Conservation (phyloP, 768 basidiomycete species). For the Pisolithus microcarpus region DNA sequence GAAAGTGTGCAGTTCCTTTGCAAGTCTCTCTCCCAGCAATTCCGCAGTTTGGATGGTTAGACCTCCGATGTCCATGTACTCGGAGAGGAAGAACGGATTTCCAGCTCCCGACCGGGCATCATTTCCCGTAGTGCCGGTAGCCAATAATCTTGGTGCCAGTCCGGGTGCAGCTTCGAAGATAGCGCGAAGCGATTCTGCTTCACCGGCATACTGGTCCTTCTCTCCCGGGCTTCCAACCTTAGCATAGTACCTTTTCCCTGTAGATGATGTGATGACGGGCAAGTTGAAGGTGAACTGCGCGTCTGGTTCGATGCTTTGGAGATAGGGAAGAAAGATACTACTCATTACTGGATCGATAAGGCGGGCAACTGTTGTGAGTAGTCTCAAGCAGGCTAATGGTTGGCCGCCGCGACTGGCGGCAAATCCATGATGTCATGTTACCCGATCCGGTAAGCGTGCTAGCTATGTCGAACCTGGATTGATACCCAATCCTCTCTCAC, state of each 20-base stretch:
- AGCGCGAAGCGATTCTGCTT: conserved; percentile 59
- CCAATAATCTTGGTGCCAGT: conserved; percentile 52
- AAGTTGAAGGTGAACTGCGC: conserved; percentile 39
- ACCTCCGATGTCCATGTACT: conserved; percentile 55
- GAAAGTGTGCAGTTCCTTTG: conserved; percentile 56
- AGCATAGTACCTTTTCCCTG: conserved; percentile 52
- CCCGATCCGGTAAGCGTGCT: too few species aligned
- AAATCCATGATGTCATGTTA: too few species aligned
- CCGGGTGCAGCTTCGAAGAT: conserved; percentile 62
- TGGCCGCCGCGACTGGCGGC: too few species aligned
- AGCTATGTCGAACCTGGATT: too few species aligned
- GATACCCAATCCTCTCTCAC: too few species aligned
- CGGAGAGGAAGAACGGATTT: conserved; percentile 62
- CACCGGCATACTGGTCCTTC: conserved; percentile 59
- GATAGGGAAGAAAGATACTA: conserved; percentile 34
- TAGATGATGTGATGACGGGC: conserved; percentile 49
- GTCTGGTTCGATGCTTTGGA: conserved; percentile 44
- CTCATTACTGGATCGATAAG: neutral
- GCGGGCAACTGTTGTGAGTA: conserved; percentile 15
- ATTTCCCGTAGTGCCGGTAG: conserved; percentile 33
- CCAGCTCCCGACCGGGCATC: conserved; percentile 27
- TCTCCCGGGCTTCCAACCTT: conserved; percentile 51
- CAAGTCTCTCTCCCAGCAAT: conserved; percentile 53
- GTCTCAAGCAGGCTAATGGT: conserved; percentile 2
- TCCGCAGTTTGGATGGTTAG: conserved; percentile 42